phyloP scores from a whole-genome alignment of 352 stramenopile genomes.

The Elongisporangium prolatum region DNA sequence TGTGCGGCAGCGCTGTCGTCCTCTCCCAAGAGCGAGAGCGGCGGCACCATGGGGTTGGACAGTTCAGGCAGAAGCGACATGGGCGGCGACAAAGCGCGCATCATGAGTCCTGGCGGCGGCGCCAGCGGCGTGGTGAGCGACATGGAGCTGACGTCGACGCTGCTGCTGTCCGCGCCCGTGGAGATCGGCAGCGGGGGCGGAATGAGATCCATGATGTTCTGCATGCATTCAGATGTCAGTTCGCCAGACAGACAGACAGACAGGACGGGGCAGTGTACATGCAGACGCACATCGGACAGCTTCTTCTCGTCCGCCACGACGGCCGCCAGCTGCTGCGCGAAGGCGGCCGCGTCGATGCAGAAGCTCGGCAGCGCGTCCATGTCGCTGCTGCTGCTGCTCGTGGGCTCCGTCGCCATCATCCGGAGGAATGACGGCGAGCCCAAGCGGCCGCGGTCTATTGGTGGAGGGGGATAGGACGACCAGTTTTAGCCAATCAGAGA shows the following conservation, averaged over 20 bases:
- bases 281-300: slow-evolving; percentile 55
- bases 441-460: slow-evolving; percentile 19
- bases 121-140: slow-evolving; percentile 52
- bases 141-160: slow-evolving; percentile 4
- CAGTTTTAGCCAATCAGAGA: slow-evolving; percentile 25
- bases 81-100: slow-evolving; percentile 66
- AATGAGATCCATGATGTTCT: slow-evolving; percentile 82
- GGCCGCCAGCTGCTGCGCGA: slow-evolving; percentile 58
- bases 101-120: slow-evolving; percentile 57
- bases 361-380: slow-evolving; percentile 36
- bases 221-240: slow-evolving; percentile 3
- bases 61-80: slow-evolving; percentile 66
- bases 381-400: slow-evolving; percentile 7
- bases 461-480: slow-evolving; percentile 19
- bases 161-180: slow-evolving; percentile 2
- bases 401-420: slow-evolving; percentile 7
- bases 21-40: slow-evolving; percentile 32
- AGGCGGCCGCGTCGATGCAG: slow-evolving; percentile 53
- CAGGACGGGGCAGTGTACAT: too few relatives aligned
- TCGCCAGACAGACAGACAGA: neutral
- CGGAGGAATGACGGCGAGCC: neutral
- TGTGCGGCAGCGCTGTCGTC: neutral
- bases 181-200: slow-evolving; percentile 28
- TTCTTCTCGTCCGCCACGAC: slow-evolving; percentile 74
- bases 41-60: slow-evolving; percentile 23